These are phyloP conservation scores for Brettanomyces custersianus DNA, from an alignment of 805 yeast genomes.

Conservation along the genomic window DNA sequence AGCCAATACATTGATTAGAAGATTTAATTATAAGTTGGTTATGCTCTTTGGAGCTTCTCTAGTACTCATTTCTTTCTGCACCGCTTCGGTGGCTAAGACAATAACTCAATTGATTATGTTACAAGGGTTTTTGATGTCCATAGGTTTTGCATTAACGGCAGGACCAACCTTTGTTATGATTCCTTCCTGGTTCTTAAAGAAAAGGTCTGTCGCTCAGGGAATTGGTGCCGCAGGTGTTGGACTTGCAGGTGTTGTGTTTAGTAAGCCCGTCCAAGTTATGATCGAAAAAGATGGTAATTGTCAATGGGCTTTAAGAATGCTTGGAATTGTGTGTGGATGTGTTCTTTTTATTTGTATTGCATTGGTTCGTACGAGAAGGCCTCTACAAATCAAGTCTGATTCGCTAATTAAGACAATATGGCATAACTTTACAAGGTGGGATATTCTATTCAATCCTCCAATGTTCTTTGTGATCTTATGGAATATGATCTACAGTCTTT, in stretches of 20 bases:
- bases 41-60: slow-evolving; percentile 32
- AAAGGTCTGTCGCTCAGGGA: slow-evolving; percentile 39
- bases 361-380: slow-evolving; percentile 17
- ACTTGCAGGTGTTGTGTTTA: slow-evolving; percentile 40
- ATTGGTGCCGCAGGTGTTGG: slow-evolving; percentile 43
- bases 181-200: slow-evolving; percentile 42
- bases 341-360: slow-evolving; percentile 13
- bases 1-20: slow-evolving; percentile 36
- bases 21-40: slow-evolving; percentile 42
- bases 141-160: slow-evolving; percentile 34
- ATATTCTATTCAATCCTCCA: slow-evolving; percentile 13
- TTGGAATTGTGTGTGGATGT: slow-evolving; percentile 26
- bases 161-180: slow-evolving; percentile 27
- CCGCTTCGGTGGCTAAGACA: slow-evolving; percentile 36
- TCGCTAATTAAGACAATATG: slow-evolving; percentile 14
- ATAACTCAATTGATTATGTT: slow-evolving; percentile 39
- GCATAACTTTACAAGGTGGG: slow-evolving; percentile 9
- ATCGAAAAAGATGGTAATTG: slow-evolving; percentile 33
- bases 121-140: slow-evolving; percentile 38
- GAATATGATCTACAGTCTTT: slow-evolving; percentile 20
- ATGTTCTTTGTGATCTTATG: slow-evolving; percentile 17
- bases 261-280: slow-evolving; percentile 33
- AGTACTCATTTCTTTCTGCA: slow-evolving; percentile 32
- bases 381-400: slow-evolving; percentile 10
- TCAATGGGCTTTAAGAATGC: slow-evolving; percentile 37